Conservation (phyloP, 2,329 filamentous ascomycete species). For the Talaromyces sp. region DNA sequence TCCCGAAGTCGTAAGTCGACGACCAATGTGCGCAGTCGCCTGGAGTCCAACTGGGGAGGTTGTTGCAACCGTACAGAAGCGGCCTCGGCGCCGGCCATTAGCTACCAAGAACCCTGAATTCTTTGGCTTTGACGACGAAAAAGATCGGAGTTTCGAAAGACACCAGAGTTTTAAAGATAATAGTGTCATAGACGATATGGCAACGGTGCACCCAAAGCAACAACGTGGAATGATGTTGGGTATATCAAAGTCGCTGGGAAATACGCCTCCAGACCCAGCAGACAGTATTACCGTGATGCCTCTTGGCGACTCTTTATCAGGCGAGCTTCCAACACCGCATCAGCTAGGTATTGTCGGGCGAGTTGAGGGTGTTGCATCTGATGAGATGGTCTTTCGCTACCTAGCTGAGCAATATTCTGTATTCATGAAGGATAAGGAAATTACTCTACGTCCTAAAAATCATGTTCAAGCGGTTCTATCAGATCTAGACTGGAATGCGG, state of each 20-base stretch:
- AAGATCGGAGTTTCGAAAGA: constrained; percentile 47
- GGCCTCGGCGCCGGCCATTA: constrained; percentile 43
- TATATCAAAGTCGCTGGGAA: constrained; percentile 52
- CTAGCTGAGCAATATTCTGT: constrained; percentile 44
- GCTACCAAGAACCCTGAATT: constrained; percentile 42
- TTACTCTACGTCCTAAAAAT: constrained; percentile 24
- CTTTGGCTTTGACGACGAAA: constrained; percentile 40
- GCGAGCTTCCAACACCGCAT: constrained; percentile 39
- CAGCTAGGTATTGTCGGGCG: constrained; percentile 51
- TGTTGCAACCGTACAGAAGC: constrained; percentile 53
- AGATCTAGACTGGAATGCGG: constrained; percentile 53
- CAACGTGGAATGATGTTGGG: constrained; percentile 46
- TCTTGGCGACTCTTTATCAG: constrained; percentile 50
- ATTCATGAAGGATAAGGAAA: constrained; percentile 31
- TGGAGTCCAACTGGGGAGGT: constrained; percentile 58
- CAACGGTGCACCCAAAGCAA: constrained; percentile 43
- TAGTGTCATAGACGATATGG: constrained; percentile 6
- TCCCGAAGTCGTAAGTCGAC: constrained; percentile 56
- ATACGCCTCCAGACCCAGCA: constrained; percentile 51
- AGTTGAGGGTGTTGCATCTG: constrained; percentile 46
- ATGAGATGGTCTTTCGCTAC: constrained; percentile 41
- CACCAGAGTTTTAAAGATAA: constrained; percentile 51
- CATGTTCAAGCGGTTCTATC: constrained; percentile 36
- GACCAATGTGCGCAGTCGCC: constrained; percentile 55
- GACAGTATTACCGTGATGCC: constrained; percentile 48